Percentiles rank a stretch among this genome's conserved stretches.
phyloP scores from a whole-genome alignment of 768 basidiomycete species.

The Kwoniella dendrophila region DNA sequence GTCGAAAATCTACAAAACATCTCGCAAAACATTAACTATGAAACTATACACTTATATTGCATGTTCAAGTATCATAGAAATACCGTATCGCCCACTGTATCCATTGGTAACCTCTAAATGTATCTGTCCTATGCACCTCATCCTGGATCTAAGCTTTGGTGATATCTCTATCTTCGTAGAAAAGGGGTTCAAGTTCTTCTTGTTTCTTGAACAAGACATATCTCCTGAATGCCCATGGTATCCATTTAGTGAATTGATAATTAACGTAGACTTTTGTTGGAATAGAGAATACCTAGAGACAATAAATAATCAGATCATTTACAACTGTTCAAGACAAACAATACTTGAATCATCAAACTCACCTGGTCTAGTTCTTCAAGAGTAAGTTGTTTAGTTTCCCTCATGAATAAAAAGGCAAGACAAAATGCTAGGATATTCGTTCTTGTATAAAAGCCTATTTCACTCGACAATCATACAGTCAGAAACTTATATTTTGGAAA shows the following conservation, averaged over 20 bases:
- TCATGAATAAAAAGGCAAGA: conserved; percentile 34
- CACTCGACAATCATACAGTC: too few species aligned
- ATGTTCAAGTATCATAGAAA: too few species aligned
- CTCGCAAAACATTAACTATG: too few species aligned
- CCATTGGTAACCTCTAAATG: too few species aligned
- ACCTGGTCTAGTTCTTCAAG: conserved; percentile 41
- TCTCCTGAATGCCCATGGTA: conserved; percentile 50
- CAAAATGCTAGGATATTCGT: conserved; percentile 46
- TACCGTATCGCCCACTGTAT: too few species aligned
- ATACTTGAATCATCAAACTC: neutral
- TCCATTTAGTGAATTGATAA: conserved; percentile 38
- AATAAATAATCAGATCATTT: neutral
- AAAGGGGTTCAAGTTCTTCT: conserved; percentile 11
- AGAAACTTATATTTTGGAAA: too few species aligned
- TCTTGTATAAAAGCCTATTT: conserved; percentile 50
- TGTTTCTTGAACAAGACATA: conserved; percentile 39
- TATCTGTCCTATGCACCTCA: too few species aligned
- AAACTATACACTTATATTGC: too few species aligned
- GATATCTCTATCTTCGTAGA: conserved; percentile 15
- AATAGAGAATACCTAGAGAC: conserved; percentile 42
- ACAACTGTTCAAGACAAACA: neutral
- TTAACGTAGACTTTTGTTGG: conserved; percentile 40
- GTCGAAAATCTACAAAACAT: too few species aligned
- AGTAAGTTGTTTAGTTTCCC: conserved; percentile 24
- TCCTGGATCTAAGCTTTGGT: too few species aligned